Conservation (phyloP, 2,329 filamentous ascomycete species). For the Botryosphaeria dothidea region DNA sequence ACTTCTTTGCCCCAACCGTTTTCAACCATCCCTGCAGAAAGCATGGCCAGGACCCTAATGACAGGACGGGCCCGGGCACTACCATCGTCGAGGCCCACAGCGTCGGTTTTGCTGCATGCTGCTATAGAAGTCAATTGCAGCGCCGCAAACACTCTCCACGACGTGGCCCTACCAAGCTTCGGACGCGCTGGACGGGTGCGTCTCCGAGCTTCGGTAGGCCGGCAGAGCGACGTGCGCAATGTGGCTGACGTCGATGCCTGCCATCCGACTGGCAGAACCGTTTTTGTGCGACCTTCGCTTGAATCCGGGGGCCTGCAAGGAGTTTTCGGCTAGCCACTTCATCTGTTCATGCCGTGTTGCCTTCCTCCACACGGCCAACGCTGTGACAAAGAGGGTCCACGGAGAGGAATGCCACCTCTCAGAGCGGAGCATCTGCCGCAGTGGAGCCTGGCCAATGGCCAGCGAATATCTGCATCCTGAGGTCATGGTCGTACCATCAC, state of each 20-base stretch:
- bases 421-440: slow-evolving; percentile 1
- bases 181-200: neutral
- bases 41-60: neutral
- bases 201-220: neutral
- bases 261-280: neutral
- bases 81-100: neutral
- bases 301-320: slow-evolving; percentile 2
- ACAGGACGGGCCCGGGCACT: slow-evolving; percentile 2
- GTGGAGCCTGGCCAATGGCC: neutral
- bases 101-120: neutral
- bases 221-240: slow-evolving; percentile 7
- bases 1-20: neutral
- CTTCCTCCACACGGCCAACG: neutral
- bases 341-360: neutral
- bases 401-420: neutral
- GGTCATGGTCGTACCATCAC: neutral
- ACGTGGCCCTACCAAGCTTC: slow-evolving; percentile 14
- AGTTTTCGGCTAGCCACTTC: neutral
- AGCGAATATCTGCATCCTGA: slow-evolving; percentile 4
- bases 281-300: slow-evolving; percentile 11
- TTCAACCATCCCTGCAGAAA: slow-evolving; percentile 12
- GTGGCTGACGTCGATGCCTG: neutral
- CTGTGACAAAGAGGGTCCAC: neutral
- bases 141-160: neutral
- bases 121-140: neutral